These are phyloP conservation scores for Chaetomium sp. DNA, from an alignment of 2,329 filamentous ascomycete genomes.

Conservation along the genomic window DNA sequence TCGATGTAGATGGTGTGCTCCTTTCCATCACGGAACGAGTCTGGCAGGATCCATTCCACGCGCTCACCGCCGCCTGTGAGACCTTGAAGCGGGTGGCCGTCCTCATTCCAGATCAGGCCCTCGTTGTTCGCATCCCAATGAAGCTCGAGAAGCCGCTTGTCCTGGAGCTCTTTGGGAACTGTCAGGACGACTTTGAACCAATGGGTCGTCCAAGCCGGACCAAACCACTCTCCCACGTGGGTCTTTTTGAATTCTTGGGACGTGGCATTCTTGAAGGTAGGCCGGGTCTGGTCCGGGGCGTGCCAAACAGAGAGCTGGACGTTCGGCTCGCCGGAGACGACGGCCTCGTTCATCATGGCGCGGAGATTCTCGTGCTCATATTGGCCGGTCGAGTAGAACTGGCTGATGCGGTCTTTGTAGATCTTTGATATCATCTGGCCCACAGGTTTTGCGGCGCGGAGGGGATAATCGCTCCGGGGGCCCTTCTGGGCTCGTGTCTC, in stretches of 20 bases:
- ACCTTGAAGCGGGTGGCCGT: slow-evolving; percentile 89
- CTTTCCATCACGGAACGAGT: slow-evolving; percentile 78
- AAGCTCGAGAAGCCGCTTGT: slow-evolving; percentile 85
- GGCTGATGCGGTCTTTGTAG: slow-evolving; percentile 79
- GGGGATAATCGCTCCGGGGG: slow-evolving; percentile 54
- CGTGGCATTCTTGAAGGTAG: slow-evolving; percentile 83
- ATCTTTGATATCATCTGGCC: slow-evolving; percentile 84
- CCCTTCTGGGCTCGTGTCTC: slow-evolving; percentile 46
- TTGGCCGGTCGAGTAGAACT: slow-evolving; percentile 79
- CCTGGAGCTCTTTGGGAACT: slow-evolving; percentile 69
- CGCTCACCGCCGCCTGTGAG: slow-evolving; percentile 88
- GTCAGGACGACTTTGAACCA: slow-evolving; percentile 89
- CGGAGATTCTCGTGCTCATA: slow-evolving; percentile 75
- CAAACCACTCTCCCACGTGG: slow-evolving; percentile 76
- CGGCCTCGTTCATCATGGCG: slow-evolving; percentile 72
- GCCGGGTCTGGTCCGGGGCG: slow-evolving; percentile 75
- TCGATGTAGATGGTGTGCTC: slow-evolving; percentile 92
- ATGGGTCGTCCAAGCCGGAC: slow-evolving; percentile 95
- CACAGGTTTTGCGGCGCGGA: slow-evolving; percentile 55
- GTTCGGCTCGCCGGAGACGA: slow-evolving; percentile 67
- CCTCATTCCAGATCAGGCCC: slow-evolving; percentile 88
- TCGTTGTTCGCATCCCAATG: slow-evolving; percentile 97
- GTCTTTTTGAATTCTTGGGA: slow-evolving; percentile 74
- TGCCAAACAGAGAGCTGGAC: slow-evolving; percentile 87
- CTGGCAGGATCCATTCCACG: slow-evolving; percentile 86